Base-by-base conservation (phyloP, 257 asterid species). In the Cinchona pubescens region DNA sequence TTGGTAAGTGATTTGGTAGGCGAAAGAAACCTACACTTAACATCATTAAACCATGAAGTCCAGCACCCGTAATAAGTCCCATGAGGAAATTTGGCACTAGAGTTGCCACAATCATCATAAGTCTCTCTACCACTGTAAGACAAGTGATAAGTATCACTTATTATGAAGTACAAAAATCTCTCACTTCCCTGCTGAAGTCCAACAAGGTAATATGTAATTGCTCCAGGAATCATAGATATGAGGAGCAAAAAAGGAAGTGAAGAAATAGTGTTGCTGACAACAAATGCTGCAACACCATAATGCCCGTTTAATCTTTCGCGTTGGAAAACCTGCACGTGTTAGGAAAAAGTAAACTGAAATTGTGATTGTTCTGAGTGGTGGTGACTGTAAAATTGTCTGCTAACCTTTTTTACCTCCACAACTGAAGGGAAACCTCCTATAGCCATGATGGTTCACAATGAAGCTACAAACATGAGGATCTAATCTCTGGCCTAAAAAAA, bases 341-440 rank as follows among this genome's bases (percentile, higher is more conserved):
- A n/a, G n/a, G n/a, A n/a, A n/a, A n/a, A n/a, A n/a, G n/a, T n/a
- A n/a, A n/a, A n/a, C n/a, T n/a, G n/a, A n/a, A n/a, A n/a, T n/a
- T n/a, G n/a, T n/a, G n/a, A n/a, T n/a, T n/a, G n/a, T n/a, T n/a
- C n/a, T n/a, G n/a, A n/a, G n/a, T n/a, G n/a, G n/a, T n/a, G n/a
- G n/a, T n/a, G n/a, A n/a, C n/a, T n/a, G n/a, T n/a, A n/a, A n/a
- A n/a, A n/a, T n/a, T n/a, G n/a, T n/a, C n/a, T 67, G 27, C 86
- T 21, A 49, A 86, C 91, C 88, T 88, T 90, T 75, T 87, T 77
- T 66, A 87, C 93, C 71, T 90, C 88, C 23, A 85, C 82, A 67
- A 88, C 87, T 49, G 96, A 88, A 30, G 90, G 88, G 83, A 88
- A 90, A 70, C 92, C 92, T 53, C 96, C 93, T 45, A 87, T 81